Evolutionary conservation across 164 flowering plant species (phyloP).

Genomic region (Platanus orientalis): DNA sequence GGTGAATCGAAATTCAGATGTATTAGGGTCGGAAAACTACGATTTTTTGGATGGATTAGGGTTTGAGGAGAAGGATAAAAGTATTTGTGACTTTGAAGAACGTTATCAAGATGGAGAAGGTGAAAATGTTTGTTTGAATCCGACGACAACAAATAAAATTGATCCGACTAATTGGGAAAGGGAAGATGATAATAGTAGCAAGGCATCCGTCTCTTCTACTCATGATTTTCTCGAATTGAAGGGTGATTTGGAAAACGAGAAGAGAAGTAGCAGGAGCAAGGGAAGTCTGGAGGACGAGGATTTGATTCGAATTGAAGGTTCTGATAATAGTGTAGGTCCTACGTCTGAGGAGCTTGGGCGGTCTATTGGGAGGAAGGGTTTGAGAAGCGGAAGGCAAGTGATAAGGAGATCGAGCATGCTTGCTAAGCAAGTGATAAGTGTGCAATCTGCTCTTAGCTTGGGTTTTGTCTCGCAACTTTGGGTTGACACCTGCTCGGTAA

Average conservation of each 20-base stretch:
- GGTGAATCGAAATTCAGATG: slow-evolving; percentile 5
- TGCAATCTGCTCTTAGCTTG: slow-evolving; percentile 60
- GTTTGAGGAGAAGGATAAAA: slow-evolving; percentile 20
- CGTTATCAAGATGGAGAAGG: neutral
- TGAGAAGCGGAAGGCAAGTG: slow-evolving; percentile 38
- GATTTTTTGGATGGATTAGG: slow-evolving; percentile 26
- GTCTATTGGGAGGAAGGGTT: slow-evolving; percentile 9
- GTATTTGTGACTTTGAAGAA: slow-evolving; percentile 6
- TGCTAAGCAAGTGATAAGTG: slow-evolving; percentile 85
- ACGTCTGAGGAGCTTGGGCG: slow-evolving; percentile 16
- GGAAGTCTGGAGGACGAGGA: slow-evolving; percentile 16
- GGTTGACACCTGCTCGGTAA: slow-evolving; percentile 71
- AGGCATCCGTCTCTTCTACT: slow-evolving; percentile 17
- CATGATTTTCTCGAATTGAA: slow-evolving; percentile 30
- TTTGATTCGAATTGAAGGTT: slow-evolving; percentile 13
- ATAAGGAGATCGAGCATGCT: slow-evolving; percentile 59
- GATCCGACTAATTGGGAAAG: neutral
- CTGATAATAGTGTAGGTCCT: slow-evolving; percentile 4
- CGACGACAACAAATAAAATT: neutral
- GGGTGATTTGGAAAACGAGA: slow-evolving; percentile 17
- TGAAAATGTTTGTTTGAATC: neutral
- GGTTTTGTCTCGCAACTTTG: slow-evolving; percentile 85
- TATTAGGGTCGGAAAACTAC: slow-evolving; percentile 16
- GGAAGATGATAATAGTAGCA: slow-evolving; percentile 5
- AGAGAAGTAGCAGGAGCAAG: slow-evolving; percentile 1